Base-by-base conservation (phyloP, 441 rosid species). In the Macaranga tanarius region DNA sequence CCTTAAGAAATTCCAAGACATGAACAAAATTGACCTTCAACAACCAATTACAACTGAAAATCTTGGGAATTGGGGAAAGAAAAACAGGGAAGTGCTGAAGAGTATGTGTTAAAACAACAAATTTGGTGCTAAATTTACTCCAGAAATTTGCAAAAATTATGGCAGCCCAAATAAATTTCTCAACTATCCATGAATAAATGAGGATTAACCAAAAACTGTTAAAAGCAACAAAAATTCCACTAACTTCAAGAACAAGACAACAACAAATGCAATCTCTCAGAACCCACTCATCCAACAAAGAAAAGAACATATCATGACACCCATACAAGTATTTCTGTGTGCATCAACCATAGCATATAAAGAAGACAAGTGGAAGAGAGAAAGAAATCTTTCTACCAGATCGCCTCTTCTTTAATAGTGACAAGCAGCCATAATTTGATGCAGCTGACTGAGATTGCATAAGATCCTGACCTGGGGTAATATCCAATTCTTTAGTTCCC, bases 391-490 rank as follows among this genome's bases (percentile, higher is more conserved):
- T 84, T 85, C 90, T 92, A 77, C 88, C 89, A 75, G 79, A 73
- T 34, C 85, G 87, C 65, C 89, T 86, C 80, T 79, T 84, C 85
- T 86, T 96, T 84, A 95, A 81, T 68, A 88, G 68, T 56, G 98
- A 80, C 67, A 92, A 80, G 76, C 96, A 96, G 62, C 97, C 97
- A 79, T 86, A 87, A 69, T 73, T 77, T 60, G 93, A 75, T 63
- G 85, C 81, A 74, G 74, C 66, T 60, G 90, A 75, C 72, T 80
- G 85, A 61, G 90, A 77, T 38, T 68, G 76, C 56, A 75, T 47
- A 42, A 74, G 77, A 63, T 80, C 81, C 57, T 83, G 90, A 77
- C 84, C 96, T 70, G 74, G 86, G 42, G 85, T 75, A 54, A 73
- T 79, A 70, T 75, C 80, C 52, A 61, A 77, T 70, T 69, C 79